Conservation (phyloP, 2,329 filamentous ascomycete species). For the Monilinia polystroma region DNA sequence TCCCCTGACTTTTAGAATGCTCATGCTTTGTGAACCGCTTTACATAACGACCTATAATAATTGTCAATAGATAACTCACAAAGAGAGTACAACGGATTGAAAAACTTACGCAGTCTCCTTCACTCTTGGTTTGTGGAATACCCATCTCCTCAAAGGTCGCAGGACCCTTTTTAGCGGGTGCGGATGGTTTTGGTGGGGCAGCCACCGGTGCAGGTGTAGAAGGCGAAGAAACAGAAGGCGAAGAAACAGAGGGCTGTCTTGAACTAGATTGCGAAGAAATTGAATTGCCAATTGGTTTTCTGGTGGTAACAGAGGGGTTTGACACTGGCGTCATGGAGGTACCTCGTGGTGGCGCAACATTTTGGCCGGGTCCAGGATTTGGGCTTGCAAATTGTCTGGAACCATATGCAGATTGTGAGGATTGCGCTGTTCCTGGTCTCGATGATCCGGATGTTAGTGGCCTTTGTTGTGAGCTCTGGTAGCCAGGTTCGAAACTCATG, state of each 20-base stretch:
- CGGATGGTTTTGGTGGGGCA: slow-evolving; percentile 56
- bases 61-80: slow-evolving; percentile 9
- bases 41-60: slow-evolving; percentile 37
- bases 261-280: slow-evolving; percentile 19
- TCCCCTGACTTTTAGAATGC: not conserved
- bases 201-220: slow-evolving; percentile 38
- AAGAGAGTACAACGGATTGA: too few relatives aligned
- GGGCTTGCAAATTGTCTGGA: slow-evolving; percentile 4
- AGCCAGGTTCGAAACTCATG: slow-evolving; percentile 22
- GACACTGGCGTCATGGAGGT: slow-evolving; percentile 29
- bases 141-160: slow-evolving; percentile 99
- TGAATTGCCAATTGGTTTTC: not conserved
- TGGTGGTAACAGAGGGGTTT: not conserved
- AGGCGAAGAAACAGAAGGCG: slow-evolving; percentile 24
- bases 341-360: slow-evolving; percentile 30
- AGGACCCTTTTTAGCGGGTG: slow-evolving; percentile 60
- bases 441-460: slow-evolving; percentile 12
- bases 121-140: slow-evolving; percentile 77
- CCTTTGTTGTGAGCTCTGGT: slow-evolving; percentile 24
- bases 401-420: slow-evolving; percentile 15
- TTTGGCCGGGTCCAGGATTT: slow-evolving; percentile 23
- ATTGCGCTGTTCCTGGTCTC: slow-evolving; percentile 21
- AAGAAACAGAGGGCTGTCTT: slow-evolving; percentile 24
- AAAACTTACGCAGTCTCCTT: slow-evolving; percentile 77
- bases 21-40: slow-evolving; percentile 3